A percentile compares a stretch with the other conserved stretches of the same genome.
Evolutionary conservation across 2,329 filamentous ascomycete genomes (phyloP).

Genomic region (Penicillium sp.): DNA sequence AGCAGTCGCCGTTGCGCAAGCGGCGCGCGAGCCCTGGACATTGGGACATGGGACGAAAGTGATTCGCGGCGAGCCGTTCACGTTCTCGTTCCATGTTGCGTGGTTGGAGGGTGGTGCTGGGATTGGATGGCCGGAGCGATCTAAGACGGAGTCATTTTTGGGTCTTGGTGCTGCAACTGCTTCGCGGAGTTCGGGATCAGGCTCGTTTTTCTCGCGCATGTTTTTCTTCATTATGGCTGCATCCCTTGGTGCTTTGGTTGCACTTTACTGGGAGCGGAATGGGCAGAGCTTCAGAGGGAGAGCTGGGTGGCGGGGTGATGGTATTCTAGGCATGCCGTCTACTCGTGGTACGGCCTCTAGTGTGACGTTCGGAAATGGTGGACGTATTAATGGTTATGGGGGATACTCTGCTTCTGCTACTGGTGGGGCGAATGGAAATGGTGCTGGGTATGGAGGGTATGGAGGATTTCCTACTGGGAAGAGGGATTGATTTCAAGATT

Average conservation of each 20-base stretch:
- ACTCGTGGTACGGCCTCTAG: conserved; percentile 46
- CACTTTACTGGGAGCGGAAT: conserved; percentile 40
- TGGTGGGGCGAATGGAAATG: conserved; percentile 19
- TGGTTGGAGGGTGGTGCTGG: conserved; percentile 60
- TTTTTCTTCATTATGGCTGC: conserved; percentile 39
- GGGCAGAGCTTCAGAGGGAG: conserved; percentile 23
- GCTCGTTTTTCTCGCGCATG: conserved; percentile 30
- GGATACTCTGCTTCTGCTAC: conserved; percentile 49
- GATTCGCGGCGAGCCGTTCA: conserved; percentile 82
- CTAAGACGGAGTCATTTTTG: conserved; percentile 18
- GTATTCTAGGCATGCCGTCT: conserved; percentile 48
- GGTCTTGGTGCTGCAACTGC: conserved; percentile 4
- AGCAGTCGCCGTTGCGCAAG: conserved; percentile 44
- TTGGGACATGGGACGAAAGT: conserved; percentile 60
- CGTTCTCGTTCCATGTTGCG: conserved; percentile 74
- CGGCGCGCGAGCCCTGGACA: conserved; percentile 48
- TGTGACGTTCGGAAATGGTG: conserved; percentile 56
- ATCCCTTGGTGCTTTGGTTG: conserved; percentile 35
- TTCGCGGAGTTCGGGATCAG: conserved; percentile 8
- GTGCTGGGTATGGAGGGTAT: conserved; percentile 26
- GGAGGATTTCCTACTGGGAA: conserved; percentile 43
- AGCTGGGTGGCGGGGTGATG: conserved; percentile 45
- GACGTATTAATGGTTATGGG: conserved; percentile 56
- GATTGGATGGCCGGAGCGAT: conserved; percentile 33
- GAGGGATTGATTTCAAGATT: conserved; percentile 36